These are phyloP conservation scores for Coniochaeta sp. DNA, from an alignment of 2,329 filamentous ascomycete species.

Conservation along the genomic window DNA sequence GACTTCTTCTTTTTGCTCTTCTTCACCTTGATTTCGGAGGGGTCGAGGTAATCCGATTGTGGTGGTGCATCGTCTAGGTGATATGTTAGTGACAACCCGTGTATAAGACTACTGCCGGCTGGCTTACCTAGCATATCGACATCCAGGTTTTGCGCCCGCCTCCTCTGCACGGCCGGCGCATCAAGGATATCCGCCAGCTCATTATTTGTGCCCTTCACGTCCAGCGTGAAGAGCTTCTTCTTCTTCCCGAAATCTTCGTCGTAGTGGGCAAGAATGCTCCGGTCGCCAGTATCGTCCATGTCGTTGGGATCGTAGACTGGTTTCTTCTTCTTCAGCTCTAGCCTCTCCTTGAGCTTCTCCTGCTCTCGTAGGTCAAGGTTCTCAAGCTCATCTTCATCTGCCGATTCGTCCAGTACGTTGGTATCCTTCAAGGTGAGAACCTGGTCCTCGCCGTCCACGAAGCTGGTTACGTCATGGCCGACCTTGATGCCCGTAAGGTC, in stretches of 20 bases:
- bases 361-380: slow-evolving; percentile 65
- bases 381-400: slow-evolving; percentile 85
- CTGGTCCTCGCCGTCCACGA: slow-evolving; percentile 79
- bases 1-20: slow-evolving; percentile 90
- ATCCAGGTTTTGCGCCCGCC: slow-evolving; percentile 66
- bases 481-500: slow-evolving; percentile 90
- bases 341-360: slow-evolving; percentile 65
- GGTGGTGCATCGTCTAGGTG: slow-evolving; percentile 44
- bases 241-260: slow-evolving; percentile 95
- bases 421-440: slow-evolving; percentile 92
- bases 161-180: slow-evolving; percentile 51
- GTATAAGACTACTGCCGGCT: slow-evolving; percentile 18
- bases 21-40: slow-evolving; percentile 83
- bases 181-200: slow-evolving; percentile 52
- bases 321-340: slow-evolving; percentile 86
- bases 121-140: slow-evolving; percentile 60
- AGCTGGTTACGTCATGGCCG: slow-evolving; percentile 75
- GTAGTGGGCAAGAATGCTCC: slow-evolving; percentile 77
- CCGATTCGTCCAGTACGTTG: slow-evolving; percentile 75
- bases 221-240: slow-evolving; percentile 78
- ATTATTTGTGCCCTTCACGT: slow-evolving; percentile 64
- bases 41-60: slow-evolving; percentile 83
- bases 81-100: slow-evolving; percentile 17
- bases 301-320: slow-evolving; percentile 82
- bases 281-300: slow-evolving; percentile 56